Percentiles rank a stretch among this genome's conserved stretches.
These are phyloP conservation scores for Trichomonas vaginalis DNA, from an alignment of 208 protist genomes.

Conservation along the genomic window DNA sequence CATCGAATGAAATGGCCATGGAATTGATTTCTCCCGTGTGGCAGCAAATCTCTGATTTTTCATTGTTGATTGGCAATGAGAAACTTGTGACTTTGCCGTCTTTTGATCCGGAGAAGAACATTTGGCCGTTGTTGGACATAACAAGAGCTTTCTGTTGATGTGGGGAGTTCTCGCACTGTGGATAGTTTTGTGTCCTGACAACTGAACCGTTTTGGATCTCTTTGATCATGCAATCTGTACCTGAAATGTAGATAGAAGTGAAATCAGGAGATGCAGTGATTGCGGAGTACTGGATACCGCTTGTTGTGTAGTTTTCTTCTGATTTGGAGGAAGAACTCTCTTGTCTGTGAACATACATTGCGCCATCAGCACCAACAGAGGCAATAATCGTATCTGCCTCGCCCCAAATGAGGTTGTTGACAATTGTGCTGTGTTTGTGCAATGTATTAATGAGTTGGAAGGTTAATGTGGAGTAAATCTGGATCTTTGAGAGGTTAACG, in stretches of 20 bases:
- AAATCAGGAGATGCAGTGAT: not conserved
- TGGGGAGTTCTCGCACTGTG: slow-evolving; percentile 39
- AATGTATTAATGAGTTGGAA: slow-evolving; percentile 64
- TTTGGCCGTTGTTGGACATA: slow-evolving; percentile 59
- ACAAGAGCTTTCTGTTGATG: slow-evolving; percentile 47
- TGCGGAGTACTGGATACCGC: not conserved
- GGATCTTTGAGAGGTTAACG: slow-evolving; percentile 72
- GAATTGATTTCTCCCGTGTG: slow-evolving; percentile 45
- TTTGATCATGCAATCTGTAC: slow-evolving; percentile 54
- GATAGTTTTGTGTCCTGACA: slow-evolving; percentile 46
- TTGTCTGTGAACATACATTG: slow-evolving; percentile 41
- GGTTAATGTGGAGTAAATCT: slow-evolving; percentile 78
- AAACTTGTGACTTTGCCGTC: slow-evolving; percentile 68
- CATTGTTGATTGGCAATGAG: slow-evolving; percentile 50
- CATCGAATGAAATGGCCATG: slow-evolving; percentile 65
- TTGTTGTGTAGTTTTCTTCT: not conserved
- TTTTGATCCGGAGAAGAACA: slow-evolving; percentile 70
- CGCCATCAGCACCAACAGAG: slow-evolving; percentile 69
- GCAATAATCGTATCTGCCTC: slow-evolving; percentile 66
- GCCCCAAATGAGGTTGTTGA: slow-evolving; percentile 37
- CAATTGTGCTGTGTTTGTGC: slow-evolving; percentile 74
- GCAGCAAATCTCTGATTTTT: slow-evolving; percentile 11
- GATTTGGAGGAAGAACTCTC: not conserved
- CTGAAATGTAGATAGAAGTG: slow-evolving; percentile 49
- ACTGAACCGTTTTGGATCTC: slow-evolving; percentile 36